These are phyloP conservation scores for Aspergillus sojae DNA, from an alignment of 2,329 filamentous ascomycete species.

Conservation along the genomic window DNA sequence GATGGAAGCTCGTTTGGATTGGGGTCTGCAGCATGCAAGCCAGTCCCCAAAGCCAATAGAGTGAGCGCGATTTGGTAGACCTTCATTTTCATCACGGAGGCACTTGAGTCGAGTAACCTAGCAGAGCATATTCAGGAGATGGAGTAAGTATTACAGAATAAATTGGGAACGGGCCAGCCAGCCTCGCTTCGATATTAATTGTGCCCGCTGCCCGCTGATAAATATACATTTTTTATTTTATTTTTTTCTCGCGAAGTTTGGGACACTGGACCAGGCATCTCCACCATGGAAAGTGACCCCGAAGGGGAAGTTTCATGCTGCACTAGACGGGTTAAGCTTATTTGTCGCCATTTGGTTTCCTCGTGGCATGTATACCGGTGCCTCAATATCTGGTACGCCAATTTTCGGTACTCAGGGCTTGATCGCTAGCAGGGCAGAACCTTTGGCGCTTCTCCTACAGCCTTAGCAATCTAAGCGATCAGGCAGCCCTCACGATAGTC, in stretches of 20 bases:
- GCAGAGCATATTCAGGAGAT: not conserved
- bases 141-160: not conserved
- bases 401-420: not conserved
- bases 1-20: not conserved
- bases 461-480: too few species aligned
- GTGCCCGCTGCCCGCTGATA: not conserved
- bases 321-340: slow-evolving; percentile 8
- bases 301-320: not conserved
- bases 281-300: slow-evolving; percentile 1
- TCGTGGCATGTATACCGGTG: not conserved
- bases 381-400: not conserved
- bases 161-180: not conserved
- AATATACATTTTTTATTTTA: not conserved
- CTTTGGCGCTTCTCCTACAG: not conserved
- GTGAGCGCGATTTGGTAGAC: not conserved
- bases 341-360: not conserved
- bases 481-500: not conserved
- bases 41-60: not conserved
- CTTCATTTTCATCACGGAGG: not conserved
- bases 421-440: not conserved
- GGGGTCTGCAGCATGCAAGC: not conserved
- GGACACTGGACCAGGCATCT: not conserved
- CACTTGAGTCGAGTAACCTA: not conserved
- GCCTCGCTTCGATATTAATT: not conserved
- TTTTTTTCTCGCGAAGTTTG: not conserved